Conservation (phyloP, 495 filamentous ascomycete genomes). For the Annulohypoxylon stygium region DNA sequence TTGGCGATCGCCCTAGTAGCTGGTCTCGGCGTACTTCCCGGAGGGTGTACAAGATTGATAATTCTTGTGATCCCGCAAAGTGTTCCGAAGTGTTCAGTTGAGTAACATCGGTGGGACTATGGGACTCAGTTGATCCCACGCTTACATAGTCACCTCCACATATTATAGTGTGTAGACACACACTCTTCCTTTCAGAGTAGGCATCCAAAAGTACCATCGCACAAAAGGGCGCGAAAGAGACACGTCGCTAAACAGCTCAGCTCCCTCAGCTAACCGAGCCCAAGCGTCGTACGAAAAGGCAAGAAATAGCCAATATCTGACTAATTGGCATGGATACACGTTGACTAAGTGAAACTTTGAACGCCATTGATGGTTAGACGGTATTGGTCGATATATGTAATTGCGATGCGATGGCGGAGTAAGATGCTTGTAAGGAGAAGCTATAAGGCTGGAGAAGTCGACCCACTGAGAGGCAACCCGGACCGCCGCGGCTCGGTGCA, state of each 20-base stretch:
- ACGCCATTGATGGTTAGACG: neutral
- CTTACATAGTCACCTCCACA: neutral
- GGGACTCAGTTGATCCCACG: slow-evolving; percentile 17
- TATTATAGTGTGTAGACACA: neutral
- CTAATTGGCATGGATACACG: slow-evolving; percentile 31
- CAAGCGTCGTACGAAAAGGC: slow-evolving; percentile 7
- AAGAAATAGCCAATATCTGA: slow-evolving; percentile 6
- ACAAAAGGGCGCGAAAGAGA: slow-evolving; percentile 80
- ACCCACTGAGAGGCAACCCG: slow-evolving; percentile 39
- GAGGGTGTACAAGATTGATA: slow-evolving; percentile 7
- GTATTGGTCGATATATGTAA: slow-evolving; percentile 38
- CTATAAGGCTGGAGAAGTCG: slow-evolving; percentile 45
- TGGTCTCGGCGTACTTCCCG: slow-evolving; percentile 34
- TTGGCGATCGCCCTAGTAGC: slow-evolving; percentile 40
- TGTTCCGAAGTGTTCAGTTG: slow-evolving; percentile 4
- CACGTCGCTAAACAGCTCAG: slow-evolving; percentile 80
- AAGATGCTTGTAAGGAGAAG: slow-evolving; percentile 32
- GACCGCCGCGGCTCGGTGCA: slow-evolving; percentile 36
- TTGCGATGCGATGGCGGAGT: slow-evolving; percentile 39
- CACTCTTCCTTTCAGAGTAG: slow-evolving; percentile 20
- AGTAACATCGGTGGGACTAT: slow-evolving; percentile 7
- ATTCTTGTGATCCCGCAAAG: slow-evolving; percentile 8
- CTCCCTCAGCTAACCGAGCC: neutral
- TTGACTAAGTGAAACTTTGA: slow-evolving; percentile 33
- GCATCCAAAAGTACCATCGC: slow-evolving; percentile 75